Percentiles rank a stretch among this genome's conserved stretches.
Evolutionary conservation across 768 basidiomycete genomes (phyloP).

Genomic region (Boletus vermiculosoides): DNA sequence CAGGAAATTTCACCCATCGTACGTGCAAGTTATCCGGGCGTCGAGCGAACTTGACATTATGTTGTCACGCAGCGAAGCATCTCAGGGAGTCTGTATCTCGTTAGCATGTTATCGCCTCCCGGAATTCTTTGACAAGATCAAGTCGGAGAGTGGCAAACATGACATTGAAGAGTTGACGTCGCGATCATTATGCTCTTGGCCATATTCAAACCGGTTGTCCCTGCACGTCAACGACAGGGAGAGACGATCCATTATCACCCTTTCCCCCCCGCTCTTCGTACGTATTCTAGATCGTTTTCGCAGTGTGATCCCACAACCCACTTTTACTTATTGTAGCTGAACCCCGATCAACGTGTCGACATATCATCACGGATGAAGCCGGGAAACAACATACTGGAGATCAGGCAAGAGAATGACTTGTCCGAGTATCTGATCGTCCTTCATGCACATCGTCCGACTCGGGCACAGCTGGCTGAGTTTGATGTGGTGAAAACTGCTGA

Average conservation of each 20-base stretch:
- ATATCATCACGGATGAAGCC: conserved; percentile 42
- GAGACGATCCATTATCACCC: conserved; percentile 15
- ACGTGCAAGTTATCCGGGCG: conserved; percentile 16
- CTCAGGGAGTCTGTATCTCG: conserved; percentile 42
- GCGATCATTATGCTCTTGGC: conserved; percentile 43
- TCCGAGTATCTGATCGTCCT: conserved; percentile 47
- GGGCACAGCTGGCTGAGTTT: conserved; percentile 38
- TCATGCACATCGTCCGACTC: conserved; percentile 50
- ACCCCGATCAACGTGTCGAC: conserved; percentile 50
- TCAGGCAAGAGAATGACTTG: conserved; percentile 44
- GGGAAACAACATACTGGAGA: conserved; percentile 44
- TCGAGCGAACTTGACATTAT: not conserved
- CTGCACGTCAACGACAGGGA: conserved; percentile 9
- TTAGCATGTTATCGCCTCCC: conserved; percentile 43
- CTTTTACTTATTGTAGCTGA: conserved; percentile 34
- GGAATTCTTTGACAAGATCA: conserved; percentile 20
- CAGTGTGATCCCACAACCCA: not conserved
- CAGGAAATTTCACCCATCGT: conserved; percentile 31
- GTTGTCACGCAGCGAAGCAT: conserved; percentile 30
- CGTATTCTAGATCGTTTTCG: conserved; percentile 27
- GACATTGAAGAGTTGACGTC: conserved; percentile 24
- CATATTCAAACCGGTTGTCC: conserved; percentile 27
- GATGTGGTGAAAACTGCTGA: conserved; percentile 8
- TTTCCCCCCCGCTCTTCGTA: conserved; percentile 34
- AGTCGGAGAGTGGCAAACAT: conserved; percentile 11